Percentiles rank a stretch among this genome's conserved stretches.
phyloP scores from a whole-genome alignment of 208 protist species.

The Acanthamoeba pearcei region DNA sequence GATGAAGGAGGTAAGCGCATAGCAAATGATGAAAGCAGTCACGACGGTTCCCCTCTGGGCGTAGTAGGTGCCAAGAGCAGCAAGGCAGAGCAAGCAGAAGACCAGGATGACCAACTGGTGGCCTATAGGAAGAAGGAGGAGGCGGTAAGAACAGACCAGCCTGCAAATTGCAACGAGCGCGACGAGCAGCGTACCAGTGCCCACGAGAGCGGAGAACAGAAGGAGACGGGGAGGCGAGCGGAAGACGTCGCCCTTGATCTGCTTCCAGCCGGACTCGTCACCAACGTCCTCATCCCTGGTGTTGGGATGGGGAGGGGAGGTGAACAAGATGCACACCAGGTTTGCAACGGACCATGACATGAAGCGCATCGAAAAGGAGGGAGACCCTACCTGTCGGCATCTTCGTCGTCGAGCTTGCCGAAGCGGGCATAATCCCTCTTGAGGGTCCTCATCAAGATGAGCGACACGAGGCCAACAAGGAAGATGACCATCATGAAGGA shows the following conservation, averaged over 20 bases:
- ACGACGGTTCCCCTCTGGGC: slow-evolving; percentile 85
- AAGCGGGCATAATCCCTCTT: slow-evolving; percentile 91
- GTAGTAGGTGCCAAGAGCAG: slow-evolving; percentile 46
- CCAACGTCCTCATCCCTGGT: slow-evolving; percentile 81
- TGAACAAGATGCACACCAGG: neutral
- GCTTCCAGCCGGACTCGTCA: slow-evolving; percentile 96
- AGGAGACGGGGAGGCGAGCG: slow-evolving; percentile 89
- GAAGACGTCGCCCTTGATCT: slow-evolving; percentile 96
- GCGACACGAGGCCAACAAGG: slow-evolving; percentile 92
- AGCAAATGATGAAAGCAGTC: slow-evolving; percentile 87
- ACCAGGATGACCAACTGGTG: slow-evolving; percentile 68
- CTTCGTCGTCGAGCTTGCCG: slow-evolving; percentile 87
- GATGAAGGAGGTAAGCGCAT: slow-evolving; percentile 90
- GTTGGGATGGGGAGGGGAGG: neutral
- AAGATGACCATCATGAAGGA: slow-evolving; percentile 94
- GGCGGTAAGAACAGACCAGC: neutral
- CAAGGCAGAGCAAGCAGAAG: slow-evolving; percentile 62
- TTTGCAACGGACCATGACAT: neutral
- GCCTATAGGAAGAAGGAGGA: neutral
- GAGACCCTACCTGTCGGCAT: slow-evolving; percentile 57
- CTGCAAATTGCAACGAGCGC: neutral
- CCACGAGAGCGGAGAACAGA: slow-evolving; percentile 92
- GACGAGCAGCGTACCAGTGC: slow-evolving; percentile 75
- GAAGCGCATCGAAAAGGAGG: neutral
- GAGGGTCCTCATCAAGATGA: slow-evolving; percentile 94